These are phyloP conservation scores for Lodderomyces oxycetoniae DNA, from an alignment of 1,139 yeast genomes.

Conservation along the genomic window DNA sequence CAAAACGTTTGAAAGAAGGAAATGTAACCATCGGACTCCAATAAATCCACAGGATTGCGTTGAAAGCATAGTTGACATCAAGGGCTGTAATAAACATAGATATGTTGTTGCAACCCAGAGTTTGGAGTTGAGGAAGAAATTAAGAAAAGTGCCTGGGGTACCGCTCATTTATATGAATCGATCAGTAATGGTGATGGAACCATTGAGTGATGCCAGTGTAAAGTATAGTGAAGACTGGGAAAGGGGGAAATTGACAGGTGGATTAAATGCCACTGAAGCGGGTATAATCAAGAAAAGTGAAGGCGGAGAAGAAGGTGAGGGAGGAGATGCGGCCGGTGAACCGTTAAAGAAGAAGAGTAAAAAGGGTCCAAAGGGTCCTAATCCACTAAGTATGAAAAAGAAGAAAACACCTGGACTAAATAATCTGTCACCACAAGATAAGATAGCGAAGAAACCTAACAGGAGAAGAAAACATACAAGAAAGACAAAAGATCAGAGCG, in stretches of 20 bases:
- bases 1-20: constrained; percentile 72
- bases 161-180: constrained; percentile 85
- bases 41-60: constrained; percentile 71
- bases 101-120: constrained; percentile 86
- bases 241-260: constrained; percentile 61
- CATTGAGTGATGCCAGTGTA: constrained; percentile 70
- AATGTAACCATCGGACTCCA: constrained; percentile 54
- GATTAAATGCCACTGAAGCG: constrained; percentile 60
- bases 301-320: constrained; percentile 16
- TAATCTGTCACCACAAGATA: constrained; percentile 9
- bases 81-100: constrained; percentile 81
- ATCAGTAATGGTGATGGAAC: constrained; percentile 95
- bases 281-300: constrained; percentile 25
- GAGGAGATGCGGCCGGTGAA: constrained; percentile 16
- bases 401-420: constrained; percentile 36
- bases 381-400: constrained; percentile 77
- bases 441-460: constrained; percentile 17
- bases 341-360: constrained; percentile 36
- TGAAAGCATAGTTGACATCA: constrained; percentile 59
- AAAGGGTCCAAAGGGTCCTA: constrained; percentile 74
- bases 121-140: constrained; percentile 55
- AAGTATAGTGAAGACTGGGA: constrained; percentile 54
- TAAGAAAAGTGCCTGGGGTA: constrained; percentile 80
- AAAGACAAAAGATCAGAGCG: constrained; percentile 8
- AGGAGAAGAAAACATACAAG: constrained; percentile 37